Percentiles rank a stretch among this genome's conserved stretches.
Conservation (phyloP, 1,139 yeast genomes). For the Yamadazyma oceani region DNA sequence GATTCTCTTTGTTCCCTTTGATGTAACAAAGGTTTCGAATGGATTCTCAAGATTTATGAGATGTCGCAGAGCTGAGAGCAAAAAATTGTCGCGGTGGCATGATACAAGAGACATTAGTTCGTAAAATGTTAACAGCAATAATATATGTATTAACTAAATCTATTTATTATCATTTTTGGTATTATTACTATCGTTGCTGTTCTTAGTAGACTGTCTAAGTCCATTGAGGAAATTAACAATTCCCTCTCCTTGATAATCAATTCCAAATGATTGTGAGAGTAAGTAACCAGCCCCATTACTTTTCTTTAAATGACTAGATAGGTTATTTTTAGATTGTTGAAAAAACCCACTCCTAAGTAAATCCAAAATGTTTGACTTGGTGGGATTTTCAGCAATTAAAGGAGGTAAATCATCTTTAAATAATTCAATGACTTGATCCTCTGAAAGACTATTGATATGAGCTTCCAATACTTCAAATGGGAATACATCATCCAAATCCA, state of each 20-base stretch:
- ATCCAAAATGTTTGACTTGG: constrained; percentile 40
- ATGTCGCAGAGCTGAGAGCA: too few relatives aligned
- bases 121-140: too few relatives aligned
- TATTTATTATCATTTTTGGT: too few relatives aligned
- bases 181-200: too few relatives aligned
- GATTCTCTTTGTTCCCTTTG: background rate
- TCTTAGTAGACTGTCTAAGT: constrained; percentile 33
- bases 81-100: too few relatives aligned
- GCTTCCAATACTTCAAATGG: constrained; percentile 36
- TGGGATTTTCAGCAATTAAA: constrained; percentile 32
- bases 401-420: constrained; percentile 46
- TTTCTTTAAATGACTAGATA: constrained; percentile 43
- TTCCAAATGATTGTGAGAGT: constrained; percentile 52
- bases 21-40: background rate
- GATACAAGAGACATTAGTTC: too few relatives aligned
- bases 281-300: constrained; percentile 51
- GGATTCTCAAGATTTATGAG: background rate
- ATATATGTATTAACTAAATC: too few relatives aligned
- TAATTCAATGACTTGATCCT: constrained; percentile 35
- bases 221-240: constrained; percentile 53
- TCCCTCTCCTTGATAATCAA: constrained; percentile 60
- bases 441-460: constrained; percentile 39
- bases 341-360: constrained; percentile 57
- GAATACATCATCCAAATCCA: constrained; percentile 32
- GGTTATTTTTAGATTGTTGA: constrained; percentile 44